A percentile compares a stretch with the other conserved stretches of the same genome.
These are phyloP conservation scores for Cyberlindnera amylophila DNA, from an alignment of 805 yeast species.

Conservation along the genomic window DNA sequence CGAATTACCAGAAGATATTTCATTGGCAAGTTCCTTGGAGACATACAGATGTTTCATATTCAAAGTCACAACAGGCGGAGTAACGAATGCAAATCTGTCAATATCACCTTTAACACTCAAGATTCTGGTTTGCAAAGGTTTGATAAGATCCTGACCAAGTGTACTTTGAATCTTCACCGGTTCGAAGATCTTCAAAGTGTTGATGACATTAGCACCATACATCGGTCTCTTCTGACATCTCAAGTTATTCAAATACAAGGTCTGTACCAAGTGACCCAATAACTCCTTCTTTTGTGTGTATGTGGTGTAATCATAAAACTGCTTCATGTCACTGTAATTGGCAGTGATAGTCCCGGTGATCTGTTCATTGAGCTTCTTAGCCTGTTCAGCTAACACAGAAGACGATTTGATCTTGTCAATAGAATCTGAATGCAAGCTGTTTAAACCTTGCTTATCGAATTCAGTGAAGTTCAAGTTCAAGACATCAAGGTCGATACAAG, in stretches of 20 bases:
- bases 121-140: constrained; percentile 40
- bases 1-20: constrained; percentile 30
- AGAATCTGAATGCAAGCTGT: constrained; percentile 44
- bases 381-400: constrained; percentile 39
- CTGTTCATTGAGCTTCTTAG: constrained; percentile 37
- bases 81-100: constrained; percentile 78
- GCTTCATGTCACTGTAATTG: constrained; percentile 38
- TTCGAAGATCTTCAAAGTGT: constrained; percentile 34
- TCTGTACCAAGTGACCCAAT: constrained; percentile 51
- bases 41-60: constrained; percentile 57
- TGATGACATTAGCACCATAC: constrained; percentile 58
- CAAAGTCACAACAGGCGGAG: constrained; percentile 79
- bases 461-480: constrained; percentile 62
- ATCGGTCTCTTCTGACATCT: constrained; percentile 66
- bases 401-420: constrained; percentile 46
- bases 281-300: constrained; percentile 48
- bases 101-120: constrained; percentile 44
- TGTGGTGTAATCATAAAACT: constrained; percentile 56
- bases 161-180: constrained; percentile 24
- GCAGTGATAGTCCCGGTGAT: constrained; percentile 29
- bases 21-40: constrained; percentile 34
- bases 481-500: constrained; percentile 45
- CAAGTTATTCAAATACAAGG: constrained; percentile 57
- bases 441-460: constrained; percentile 28
- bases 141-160: constrained; percentile 32